Conservation (phyloP, 2,329 filamentous ascomycete species). For the Neonectria neomacrospora region DNA sequence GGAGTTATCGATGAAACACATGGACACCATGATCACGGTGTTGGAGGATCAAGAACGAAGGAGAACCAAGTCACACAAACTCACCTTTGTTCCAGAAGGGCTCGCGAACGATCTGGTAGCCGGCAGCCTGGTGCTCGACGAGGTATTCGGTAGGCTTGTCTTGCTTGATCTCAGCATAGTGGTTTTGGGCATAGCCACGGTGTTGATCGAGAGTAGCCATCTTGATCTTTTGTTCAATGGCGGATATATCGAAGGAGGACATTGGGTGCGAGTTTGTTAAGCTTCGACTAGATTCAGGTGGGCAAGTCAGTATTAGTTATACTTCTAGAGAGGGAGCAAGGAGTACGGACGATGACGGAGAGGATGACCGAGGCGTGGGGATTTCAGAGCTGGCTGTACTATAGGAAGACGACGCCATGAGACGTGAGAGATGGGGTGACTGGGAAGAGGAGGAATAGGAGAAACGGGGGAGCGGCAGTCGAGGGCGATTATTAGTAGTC, state of each 20-base stretch:
- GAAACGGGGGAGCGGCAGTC: conserved; percentile 40
- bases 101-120: conserved; percentile 71
- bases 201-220: conserved; percentile 69
- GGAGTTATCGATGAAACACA: background rate
- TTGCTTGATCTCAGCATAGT: conserved; percentile 67
- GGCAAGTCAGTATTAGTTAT: conserved; percentile 62
- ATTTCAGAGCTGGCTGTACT: conserved; percentile 62
- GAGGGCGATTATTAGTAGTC: conserved; percentile 47
- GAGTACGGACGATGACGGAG: conserved; percentile 60
- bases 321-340: conserved; percentile 56
- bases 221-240: conserved; percentile 70
- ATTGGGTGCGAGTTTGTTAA: conserved; percentile 66
- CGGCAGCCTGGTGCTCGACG: conserved; percentile 61
- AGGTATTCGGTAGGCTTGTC: conserved; percentile 64
- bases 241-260: conserved; percentile 65
- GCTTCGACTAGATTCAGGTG: conserved; percentile 61
- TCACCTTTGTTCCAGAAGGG: conserved; percentile 75
- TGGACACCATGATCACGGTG: conserved; percentile 23
- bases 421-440: conserved; percentile 41
- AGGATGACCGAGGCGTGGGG: conserved; percentile 65
- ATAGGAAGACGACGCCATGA: conserved; percentile 51
- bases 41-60: conserved; percentile 25
- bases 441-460: conserved; percentile 40
- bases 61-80: conserved; percentile 32
- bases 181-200: conserved; percentile 68